A percentile compares a stretch with the other conserved stretches of the same genome.
phyloP scores from a whole-genome alignment of 192 early-diverging fungal species.

The Allomyces macrogynus region DNA sequence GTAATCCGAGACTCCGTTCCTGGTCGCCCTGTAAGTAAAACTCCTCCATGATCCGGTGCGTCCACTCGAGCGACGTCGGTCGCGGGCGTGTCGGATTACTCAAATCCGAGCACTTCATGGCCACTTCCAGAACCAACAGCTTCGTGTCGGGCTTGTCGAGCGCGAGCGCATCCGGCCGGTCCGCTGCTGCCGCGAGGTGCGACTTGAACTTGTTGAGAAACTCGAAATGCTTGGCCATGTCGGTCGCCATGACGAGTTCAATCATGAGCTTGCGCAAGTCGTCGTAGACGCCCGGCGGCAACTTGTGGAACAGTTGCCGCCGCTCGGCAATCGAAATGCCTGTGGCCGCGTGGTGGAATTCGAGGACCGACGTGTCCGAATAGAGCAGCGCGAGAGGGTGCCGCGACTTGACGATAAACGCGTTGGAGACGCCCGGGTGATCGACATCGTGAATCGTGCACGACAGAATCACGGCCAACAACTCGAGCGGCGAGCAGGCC shows the following conservation, averaged over 20 bases:
- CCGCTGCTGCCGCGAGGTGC: conserved; percentile 20
- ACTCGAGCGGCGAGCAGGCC: conserved; percentile 26
- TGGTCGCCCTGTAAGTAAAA: conserved; percentile 19
- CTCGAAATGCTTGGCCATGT: conserved; percentile 29
- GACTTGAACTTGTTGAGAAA: conserved; percentile 40
- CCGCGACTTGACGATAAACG: conserved; percentile 26
- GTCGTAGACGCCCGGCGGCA: conserved; percentile 21
- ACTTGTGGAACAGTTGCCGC: conserved; percentile 19
- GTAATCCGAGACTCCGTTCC: conserved; percentile 23
- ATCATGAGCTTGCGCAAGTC: conserved; percentile 27
- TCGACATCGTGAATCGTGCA: conserved; percentile 37
- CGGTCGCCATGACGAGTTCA: conserved; percentile 32
- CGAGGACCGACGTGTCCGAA: conserved; percentile 35
- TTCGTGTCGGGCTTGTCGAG: neutral
- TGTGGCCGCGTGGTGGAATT: conserved; percentile 29
- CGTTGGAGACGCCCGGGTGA: conserved; percentile 38
- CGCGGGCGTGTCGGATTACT: conserved; percentile 29
- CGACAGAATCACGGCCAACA: conserved; percentile 23
- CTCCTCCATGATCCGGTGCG: conserved; percentile 20
- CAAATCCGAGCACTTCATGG: conserved; percentile 37
- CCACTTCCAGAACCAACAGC: conserved; percentile 25
- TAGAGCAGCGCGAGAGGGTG: conserved; percentile 28
- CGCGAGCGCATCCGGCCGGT: conserved; percentile 7
- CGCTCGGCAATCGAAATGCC: conserved; percentile 26
- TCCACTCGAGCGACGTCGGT: conserved; percentile 21